A percentile compares a stretch with the other conserved stretches of the same genome.
These are phyloP conservation scores for Moniliophthora roreri DNA, from an alignment of 1,284 basidiomycete species.

Conservation along the genomic window DNA sequence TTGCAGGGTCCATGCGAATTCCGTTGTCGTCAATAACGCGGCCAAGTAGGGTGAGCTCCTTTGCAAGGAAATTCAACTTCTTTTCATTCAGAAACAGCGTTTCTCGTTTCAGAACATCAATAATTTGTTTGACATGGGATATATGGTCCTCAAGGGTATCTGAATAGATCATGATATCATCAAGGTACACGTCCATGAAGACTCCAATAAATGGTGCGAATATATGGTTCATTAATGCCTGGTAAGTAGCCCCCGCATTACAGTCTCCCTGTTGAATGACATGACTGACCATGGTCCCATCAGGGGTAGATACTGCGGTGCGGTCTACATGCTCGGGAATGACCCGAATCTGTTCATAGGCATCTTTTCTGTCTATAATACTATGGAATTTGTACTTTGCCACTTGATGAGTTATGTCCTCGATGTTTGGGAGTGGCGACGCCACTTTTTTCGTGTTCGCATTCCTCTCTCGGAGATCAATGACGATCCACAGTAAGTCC, in stretches of 20 bases:
- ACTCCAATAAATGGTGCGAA: slow-evolving; percentile 26
- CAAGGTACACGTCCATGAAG: slow-evolving; percentile 25
- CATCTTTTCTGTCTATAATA: slow-evolving; percentile 26
- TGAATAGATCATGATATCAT: slow-evolving; percentile 21
- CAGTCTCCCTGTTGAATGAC: slow-evolving; percentile 29
- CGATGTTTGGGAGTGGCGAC: slow-evolving; percentile 13
- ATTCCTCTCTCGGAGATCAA: slow-evolving; percentile 24
- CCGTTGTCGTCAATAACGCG: slow-evolving; percentile 24
- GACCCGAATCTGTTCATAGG: slow-evolving; percentile 30
- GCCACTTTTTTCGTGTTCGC: slow-evolving; percentile 22
- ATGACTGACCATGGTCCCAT: slow-evolving; percentile 29
- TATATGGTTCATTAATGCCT: slow-evolving; percentile 27
- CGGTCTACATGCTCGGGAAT: slow-evolving; percentile 24
- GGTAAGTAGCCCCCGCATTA: slow-evolving; percentile 26
- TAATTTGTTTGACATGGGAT: slow-evolving; percentile 18
- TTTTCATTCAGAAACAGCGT: slow-evolving; percentile 22
- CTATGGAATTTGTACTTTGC: slow-evolving; percentile 28
- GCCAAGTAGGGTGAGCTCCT: slow-evolving; percentile 24
- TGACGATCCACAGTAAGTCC: slow-evolving; percentile 20
- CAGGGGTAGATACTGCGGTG: slow-evolving; percentile 20
- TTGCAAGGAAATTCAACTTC: slow-evolving; percentile 25
- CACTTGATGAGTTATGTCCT: slow-evolving; percentile 27
- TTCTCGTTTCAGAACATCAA: slow-evolving; percentile 21
- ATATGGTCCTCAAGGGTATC: slow-evolving; percentile 27
- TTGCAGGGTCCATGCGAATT: slow-evolving; percentile 27